Percentiles rank a stretch among this genome's conserved stretches.
Evolutionary conservation across 495 filamentous ascomycete genomes (phyloP).

Genomic region (Monascus purpureus): DNA sequence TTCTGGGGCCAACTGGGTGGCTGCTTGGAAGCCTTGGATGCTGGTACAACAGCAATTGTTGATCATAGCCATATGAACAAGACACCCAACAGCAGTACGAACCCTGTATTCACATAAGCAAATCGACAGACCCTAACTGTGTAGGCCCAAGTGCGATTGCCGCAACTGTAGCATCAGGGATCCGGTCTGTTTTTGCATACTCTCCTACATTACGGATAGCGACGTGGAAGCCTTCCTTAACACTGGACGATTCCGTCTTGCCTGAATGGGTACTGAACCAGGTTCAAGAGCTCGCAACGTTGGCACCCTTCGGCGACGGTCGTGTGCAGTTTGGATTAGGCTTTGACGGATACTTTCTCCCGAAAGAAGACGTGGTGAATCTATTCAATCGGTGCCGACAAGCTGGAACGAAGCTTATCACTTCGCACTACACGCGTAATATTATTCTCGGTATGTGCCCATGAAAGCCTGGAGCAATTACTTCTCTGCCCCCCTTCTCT

Average conservation of each 20-base stretch:
- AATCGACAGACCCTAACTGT: too few species aligned
- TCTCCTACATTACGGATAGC: too few species aligned
- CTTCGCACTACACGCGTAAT: not conserved
- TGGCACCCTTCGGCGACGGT: not conserved
- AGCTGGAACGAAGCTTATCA: not conserved
- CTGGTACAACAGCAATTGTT: conserved; percentile 37
- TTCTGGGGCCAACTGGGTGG: conserved; percentile 36
- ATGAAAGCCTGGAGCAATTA: not conserved
- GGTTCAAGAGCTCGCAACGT: not conserved
- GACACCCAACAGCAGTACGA: conserved; percentile 1
- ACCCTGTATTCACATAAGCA: not conserved
- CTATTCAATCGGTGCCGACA: not conserved
- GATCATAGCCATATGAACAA: conserved; percentile 32
- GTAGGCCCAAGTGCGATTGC: not conserved
- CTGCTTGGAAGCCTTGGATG: conserved; percentile 27
- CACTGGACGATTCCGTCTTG: too few species aligned
- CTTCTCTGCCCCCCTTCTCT: too few species aligned
- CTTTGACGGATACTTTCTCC: not conserved
- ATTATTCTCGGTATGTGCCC: not conserved
- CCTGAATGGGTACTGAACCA: not conserved
- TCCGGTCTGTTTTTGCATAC: too few species aligned
- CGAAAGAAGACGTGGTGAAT: not conserved
- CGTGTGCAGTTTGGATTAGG: not conserved
- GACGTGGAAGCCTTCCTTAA: too few species aligned
- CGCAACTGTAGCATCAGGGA: too few species aligned